A percentile compares a stretch with the other conserved stretches of the same genome.
These are phyloP conservation scores for Dothidotthia symphoricarpi DNA, from an alignment of 2,329 filamentous ascomycete species.

Conservation along the genomic window DNA sequence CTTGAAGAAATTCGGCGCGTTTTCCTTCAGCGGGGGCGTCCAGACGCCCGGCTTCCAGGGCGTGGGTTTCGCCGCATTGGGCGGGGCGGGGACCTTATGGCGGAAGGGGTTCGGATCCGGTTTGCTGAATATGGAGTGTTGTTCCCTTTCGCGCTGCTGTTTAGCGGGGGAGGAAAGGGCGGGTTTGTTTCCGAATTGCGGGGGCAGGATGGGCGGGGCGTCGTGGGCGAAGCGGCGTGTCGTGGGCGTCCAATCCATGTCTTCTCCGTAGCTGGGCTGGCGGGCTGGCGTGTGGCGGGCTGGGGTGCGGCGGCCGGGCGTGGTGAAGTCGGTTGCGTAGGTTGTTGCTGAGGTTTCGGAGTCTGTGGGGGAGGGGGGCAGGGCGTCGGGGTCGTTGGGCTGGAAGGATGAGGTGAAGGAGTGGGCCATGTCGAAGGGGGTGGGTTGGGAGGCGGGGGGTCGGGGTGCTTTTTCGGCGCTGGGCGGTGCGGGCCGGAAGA, in stretches of 20 bases:
- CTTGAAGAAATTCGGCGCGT: constrained; percentile 55
- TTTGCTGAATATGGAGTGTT: constrained; percentile 25
- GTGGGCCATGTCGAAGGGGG: constrained; percentile 37
- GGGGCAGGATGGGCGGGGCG: constrained; percentile 21
- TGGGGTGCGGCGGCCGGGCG: constrained; percentile 7
- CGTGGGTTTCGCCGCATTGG: constrained; percentile 61
- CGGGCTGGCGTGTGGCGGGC: constrained; percentile 6
- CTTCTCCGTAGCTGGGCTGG: constrained; percentile 32
- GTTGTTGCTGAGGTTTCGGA: constrained; percentile 23
- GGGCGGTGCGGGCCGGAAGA: constrained; percentile 22
- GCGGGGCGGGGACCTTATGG: constrained; percentile 68
- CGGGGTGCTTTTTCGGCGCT: constrained; percentile 18
- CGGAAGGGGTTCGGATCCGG: constrained; percentile 59
- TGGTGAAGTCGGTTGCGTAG: constrained; percentile 27
- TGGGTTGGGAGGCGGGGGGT: constrained; percentile 24
- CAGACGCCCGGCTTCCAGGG: constrained; percentile 50
- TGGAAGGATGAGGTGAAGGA: constrained; percentile 44
- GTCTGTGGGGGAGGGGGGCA: constrained; percentile 37
- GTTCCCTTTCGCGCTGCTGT: constrained; percentile 9
- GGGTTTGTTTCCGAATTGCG: constrained; percentile 13
- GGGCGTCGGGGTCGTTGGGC: constrained; percentile 24
- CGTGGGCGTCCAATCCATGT: constrained; percentile 75
- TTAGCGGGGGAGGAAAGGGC: constrained; percentile 7
- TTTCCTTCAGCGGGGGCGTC: constrained; percentile 53
- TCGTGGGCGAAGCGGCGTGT: constrained; percentile 40